phyloP scores from a whole-genome alignment of 1,139 yeast species.

The Geotrichum klebahnii region DNA sequence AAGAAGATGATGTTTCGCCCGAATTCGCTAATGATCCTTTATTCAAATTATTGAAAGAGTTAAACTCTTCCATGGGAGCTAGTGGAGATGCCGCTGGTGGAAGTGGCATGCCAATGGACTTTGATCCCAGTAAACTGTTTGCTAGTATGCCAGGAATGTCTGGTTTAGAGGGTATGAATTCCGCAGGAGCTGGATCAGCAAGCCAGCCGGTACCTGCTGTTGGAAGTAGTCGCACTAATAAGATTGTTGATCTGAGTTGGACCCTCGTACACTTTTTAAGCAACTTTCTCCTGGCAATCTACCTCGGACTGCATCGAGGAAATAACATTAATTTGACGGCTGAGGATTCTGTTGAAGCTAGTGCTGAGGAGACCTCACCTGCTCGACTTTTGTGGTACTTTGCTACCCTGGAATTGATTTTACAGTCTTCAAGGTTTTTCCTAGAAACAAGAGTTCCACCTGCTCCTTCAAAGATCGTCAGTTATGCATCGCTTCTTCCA shows the following conservation, averaged over 20 bases:
- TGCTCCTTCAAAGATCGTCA: conserved; percentile 29
- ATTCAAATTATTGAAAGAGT: conserved; percentile 18
- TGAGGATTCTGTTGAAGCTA: conserved; percentile 4
- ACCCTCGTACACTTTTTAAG: conserved; percentile 14
- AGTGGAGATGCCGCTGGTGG: neutral
- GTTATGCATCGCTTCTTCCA: conserved; percentile 35
- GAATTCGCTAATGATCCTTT: conserved; percentile 22
- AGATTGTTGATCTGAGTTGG: conserved; percentile 15
- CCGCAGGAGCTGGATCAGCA: neutral
- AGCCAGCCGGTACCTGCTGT: conserved; percentile 8
- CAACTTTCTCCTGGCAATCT: conserved; percentile 14
- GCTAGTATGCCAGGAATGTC: conserved; percentile 21
- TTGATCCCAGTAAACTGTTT: conserved; percentile 18
- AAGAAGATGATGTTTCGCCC: conserved; percentile 19
- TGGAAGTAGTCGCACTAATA: conserved; percentile 5
- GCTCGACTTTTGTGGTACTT: conserved; percentile 32
- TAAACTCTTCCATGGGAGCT: conserved; percentile 13
- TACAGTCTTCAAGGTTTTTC: conserved; percentile 36
- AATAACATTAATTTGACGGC: conserved; percentile 2
- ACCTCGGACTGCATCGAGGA: conserved; percentile 13
- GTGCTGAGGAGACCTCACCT: neutral
- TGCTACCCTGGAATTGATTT: conserved; percentile 33
- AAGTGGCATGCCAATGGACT: conserved; percentile 13
- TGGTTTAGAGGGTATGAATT: conserved; percentile 12
- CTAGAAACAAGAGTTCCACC: conserved; percentile 35